Evolutionary conservation across 805 yeast genomes (phyloP).

Genomic region (Metschnikowia orientalis): DNA sequence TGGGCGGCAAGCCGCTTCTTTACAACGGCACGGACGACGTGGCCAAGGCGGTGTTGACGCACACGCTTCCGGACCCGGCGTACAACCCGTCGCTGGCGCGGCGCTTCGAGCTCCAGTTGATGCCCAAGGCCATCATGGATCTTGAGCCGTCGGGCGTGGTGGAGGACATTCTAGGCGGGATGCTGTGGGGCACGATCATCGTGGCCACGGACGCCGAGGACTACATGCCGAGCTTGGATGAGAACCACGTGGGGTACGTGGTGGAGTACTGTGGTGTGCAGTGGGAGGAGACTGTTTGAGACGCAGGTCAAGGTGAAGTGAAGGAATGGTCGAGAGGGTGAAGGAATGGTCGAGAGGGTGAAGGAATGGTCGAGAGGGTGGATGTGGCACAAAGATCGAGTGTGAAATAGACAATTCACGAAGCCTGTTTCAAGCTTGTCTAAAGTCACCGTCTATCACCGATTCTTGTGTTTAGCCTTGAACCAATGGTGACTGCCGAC

Average conservation of each 20-base stretch:
- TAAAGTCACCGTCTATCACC: too few species aligned
- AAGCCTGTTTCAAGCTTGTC: too few species aligned
- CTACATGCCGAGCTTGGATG: conserved; percentile 52
- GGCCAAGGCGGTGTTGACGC: conserved; percentile 38
- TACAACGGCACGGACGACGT: conserved; percentile 62
- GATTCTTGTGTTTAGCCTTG: too few species aligned
- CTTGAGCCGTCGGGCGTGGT: conserved; percentile 50
- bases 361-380: too few species aligned
- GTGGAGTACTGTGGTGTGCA: conserved; percentile 83
- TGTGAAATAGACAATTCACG: too few species aligned
- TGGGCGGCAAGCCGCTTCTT: conserved; percentile 72
- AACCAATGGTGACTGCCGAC: too few species aligned
- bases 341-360: too few species aligned
- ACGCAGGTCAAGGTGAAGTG: too few species aligned
- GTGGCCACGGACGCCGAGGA: conserved; percentile 76
- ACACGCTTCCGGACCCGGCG: conserved; percentile 53
- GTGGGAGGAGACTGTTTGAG: conserved; percentile 56
- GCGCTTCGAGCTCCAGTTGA: conserved; percentile 80
- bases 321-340: too few species aligned
- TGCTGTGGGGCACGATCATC: conserved; percentile 96
- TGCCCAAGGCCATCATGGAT: conserved; percentile 90
- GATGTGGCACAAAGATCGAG: too few species aligned
- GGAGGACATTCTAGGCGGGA: conserved; percentile 59
- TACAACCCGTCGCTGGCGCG: conserved; percentile 57
- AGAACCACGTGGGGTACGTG: conserved; percentile 67